Base-by-base conservation (phyloP, 2,329 filamentous ascomycete genomes). In the Colletotrichum echinochloae region DNA sequence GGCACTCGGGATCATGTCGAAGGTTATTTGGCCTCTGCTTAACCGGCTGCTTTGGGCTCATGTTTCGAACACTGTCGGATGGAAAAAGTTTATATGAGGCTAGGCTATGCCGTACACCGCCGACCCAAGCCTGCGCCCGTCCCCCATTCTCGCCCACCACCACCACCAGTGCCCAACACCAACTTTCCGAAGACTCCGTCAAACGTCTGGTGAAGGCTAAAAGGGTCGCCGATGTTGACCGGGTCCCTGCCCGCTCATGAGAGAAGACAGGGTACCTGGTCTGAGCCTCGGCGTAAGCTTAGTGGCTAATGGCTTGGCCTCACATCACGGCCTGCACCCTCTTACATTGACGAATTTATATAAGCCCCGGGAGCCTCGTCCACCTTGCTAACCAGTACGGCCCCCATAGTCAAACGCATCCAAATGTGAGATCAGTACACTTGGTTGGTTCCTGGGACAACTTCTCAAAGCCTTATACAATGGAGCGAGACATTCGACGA, bases 361-460 rank as follows among this genome's bases (percentile, higher is more conserved):
- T 60, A 55, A 65, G 18, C 1, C 26, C 20, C 18, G 28, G 39
- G 26, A 35, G 46, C 60, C 59, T 57, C 54, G 3, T 60, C 6
- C 70, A 70, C 46, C 59, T 73, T 75, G 68, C 77, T 79, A 66
- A 80, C 74, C 66, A 66, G 18, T 2, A 16, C n/a, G 33, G 68
- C 56, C 69, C 75, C 28, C 16, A 66, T 78, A 91, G 89, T 77
- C 85, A 88, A 82, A 90, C 89, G 65, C 80, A 87, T 74, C 86
- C 87, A 73, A 86, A 88, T 61, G 86, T 90, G 73, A 86, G 87
- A 73, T 91, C 91, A 54, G 93, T 98, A 74, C 90, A 93, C 77
- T 87, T 98, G 55, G 86, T 96, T 75, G 95, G 95, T 73, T 97
- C 94, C 73, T 98, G 95, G 95, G 95, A 98, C 83, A 97, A 97